Evolutionary conservation across 1,139 yeast genomes (phyloP), one percentile per base, ranked within the genome.

Genomic region (Lodderomyces metapsilosis): DNA sequence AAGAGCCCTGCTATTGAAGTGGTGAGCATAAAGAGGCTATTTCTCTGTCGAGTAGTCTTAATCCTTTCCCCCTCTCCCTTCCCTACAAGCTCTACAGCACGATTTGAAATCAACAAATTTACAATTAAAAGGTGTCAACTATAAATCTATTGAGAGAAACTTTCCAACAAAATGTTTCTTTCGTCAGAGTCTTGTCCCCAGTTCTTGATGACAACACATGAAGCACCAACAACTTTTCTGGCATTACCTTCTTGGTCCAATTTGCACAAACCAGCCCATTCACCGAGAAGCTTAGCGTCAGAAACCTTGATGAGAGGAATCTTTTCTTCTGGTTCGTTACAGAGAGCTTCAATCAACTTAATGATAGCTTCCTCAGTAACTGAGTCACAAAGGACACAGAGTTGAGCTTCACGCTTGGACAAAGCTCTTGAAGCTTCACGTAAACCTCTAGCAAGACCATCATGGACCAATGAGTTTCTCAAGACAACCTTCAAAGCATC

Each of bases 161-260:
- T 92, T 77, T 89, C 95, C 76, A 92, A 84, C 74, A 92, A 85
- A 76, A 88, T 86, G 82, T 83, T 80, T 82, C 98, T 91, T 80
- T 91, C 98, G 68, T 85, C 95, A 66, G 98, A 87, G 78, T 91
- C 96, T 70, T 89, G 95, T 87, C 98, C 98, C 98, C 98, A 92
- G 94, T 88, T 85, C 84, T 88, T 89, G 82, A 92, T 89, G 67
- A 92, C 98, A 68, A 92, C 98, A 77, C 96, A 92, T 66, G 98
- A 91, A 76, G 97, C 95, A 79, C 98, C 98, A 73, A 94, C 98
- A 66, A 92, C 98, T 89, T 92, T 92, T 84, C 98, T 89, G 79
- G 98, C 97, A 83, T 91, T 89, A 79, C 98, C 99, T 68, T 92
- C 98, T 81, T 96, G 89, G 95, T 92, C 98, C 67, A 92, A 85